Evolutionary conservation across 495 filamentous ascomycete genomes (phyloP), one percentile per base, ranked within the genome.

Genomic region (Cetradonia linearis): DNA sequence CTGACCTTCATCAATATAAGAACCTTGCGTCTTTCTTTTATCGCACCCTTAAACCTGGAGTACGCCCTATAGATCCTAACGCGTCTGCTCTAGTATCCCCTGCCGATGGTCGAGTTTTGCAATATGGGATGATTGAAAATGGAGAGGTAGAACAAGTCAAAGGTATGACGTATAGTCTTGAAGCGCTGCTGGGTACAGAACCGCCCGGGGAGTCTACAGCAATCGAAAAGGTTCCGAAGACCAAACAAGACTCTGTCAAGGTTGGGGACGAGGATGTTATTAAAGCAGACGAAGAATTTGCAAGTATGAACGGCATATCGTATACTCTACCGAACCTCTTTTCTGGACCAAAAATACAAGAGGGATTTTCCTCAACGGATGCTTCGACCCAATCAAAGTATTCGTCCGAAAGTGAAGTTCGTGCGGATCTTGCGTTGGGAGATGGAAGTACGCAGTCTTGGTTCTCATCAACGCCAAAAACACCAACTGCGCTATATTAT

Each of bases 71-170:
- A 14, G 90, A 96, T 68, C 79, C 86, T 0, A 86, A 91, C 66
- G 81, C 81, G 3, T 84, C 83, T 63, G 85, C 88, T 2, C 75
- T 98, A 11, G 71, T 97, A 3, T 88, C 90, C 0, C 93, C 93
- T 14, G 81, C 94, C 16, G 93, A 99, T 71, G 94, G 93, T 10
- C 83, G 85, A 54, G 78, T 99, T 31, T 77, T 99, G 18, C 93
- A 97, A 68, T 97, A 89, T 66, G 93, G 93, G 4, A 85, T 81
- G 63, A 95, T 99, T 59, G 86, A 93, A 64, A 81, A 87, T 54
- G 92, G 91, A 33, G 87, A 95, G 65, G 91, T 99, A n/a, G 93
- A 97, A 71, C 93, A 97, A 71, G 92, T 97, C 42, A 99, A 99
- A 71, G 93, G 93, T 49, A 92, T 97, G 79, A 97, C 91, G 4